Conservation (phyloP, 257 asterid species). For the Lantana camara region DNA sequence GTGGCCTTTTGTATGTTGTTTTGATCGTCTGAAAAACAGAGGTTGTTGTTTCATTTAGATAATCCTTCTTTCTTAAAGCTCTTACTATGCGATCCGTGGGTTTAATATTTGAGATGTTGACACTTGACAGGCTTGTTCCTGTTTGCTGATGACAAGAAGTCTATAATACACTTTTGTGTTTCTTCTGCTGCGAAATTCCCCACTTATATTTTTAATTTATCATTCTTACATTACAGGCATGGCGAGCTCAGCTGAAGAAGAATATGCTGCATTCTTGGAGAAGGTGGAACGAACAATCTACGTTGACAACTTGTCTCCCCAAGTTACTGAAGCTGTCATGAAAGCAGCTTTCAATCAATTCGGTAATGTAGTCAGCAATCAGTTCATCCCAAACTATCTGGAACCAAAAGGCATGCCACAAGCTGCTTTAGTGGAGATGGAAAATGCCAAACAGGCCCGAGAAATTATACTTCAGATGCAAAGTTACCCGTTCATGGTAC, state of each 20-base stretch:
- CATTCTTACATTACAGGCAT: constrained; percentile 9
- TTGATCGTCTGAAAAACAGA: too few relatives aligned
- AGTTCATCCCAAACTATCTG: constrained; percentile 57
- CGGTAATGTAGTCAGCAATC: constrained; percentile 56
- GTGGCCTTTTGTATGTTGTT: not conserved
- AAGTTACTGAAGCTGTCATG: constrained; percentile 54
- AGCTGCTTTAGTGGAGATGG: constrained; percentile 86
- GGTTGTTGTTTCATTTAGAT: too few relatives aligned
- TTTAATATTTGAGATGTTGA: not conserved
- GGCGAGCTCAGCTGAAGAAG: constrained; percentile 37
- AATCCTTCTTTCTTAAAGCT: not conserved
- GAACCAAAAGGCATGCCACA: constrained; percentile 43
- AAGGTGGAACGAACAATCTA: constrained; percentile 63
- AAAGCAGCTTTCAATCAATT: constrained; percentile 78
- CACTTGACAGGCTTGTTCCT: not conserved
- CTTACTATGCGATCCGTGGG: not conserved
- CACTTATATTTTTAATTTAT: constrained; percentile 5
- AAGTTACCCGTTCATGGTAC: constrained; percentile 61
- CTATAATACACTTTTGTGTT: not conserved
- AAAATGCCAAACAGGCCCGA: constrained; percentile 48
- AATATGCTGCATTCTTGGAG: constrained; percentile 61
- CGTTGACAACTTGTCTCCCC: constrained; percentile 65
- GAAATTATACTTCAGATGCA: constrained; percentile 39
- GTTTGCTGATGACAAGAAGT: not conserved
- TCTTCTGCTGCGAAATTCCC: not conserved